Percentiles rank a stretch among this genome's conserved stretches.
Conservation (phyloP, 176 grass and related monocot species). For the Rhynchospora breviuscula region DNA sequence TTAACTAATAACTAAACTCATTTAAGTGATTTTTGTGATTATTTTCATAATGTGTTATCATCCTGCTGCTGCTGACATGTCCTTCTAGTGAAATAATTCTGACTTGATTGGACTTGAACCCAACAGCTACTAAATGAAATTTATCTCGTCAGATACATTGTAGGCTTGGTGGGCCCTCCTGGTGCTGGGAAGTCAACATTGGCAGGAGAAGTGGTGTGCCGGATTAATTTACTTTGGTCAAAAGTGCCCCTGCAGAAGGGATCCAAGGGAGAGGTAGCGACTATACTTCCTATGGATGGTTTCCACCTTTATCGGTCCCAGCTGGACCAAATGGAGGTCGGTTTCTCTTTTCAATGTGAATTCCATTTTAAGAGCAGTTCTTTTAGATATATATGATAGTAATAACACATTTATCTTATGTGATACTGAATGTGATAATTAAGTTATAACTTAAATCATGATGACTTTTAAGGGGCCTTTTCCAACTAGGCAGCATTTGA, state of each 20-base stretch:
- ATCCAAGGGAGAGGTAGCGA: conserved; percentile 42
- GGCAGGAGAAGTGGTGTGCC: conserved; percentile 65
- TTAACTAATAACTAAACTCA: neutral
- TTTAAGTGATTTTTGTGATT: neutral
- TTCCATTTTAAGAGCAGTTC: neutral
- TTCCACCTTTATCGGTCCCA: conserved; percentile 94
- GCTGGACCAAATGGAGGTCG: conserved; percentile 85
- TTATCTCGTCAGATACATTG: conserved; percentile 54
- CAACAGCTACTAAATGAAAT: conserved; percentile 3
- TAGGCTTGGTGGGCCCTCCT: conserved; percentile 86
- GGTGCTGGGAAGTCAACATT: conserved; percentile 90
- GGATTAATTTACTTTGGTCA: conserved; percentile 59
- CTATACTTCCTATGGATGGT: conserved; percentile 89
- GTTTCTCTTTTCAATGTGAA: conserved; percentile 9
- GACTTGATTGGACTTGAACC: neutral
- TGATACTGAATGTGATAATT: neutral
- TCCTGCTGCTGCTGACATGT: neutral
- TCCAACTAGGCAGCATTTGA: neutral
- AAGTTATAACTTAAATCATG: too few relatives aligned
- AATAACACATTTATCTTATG: neutral
- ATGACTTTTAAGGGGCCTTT: neutral
- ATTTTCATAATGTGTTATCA: neutral
- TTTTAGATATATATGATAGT: neutral
- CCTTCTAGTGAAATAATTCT: neutral
- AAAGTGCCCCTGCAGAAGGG: conserved; percentile 27